Evolutionary conservation across 306 rosid genomes (phyloP).

Genomic region (Crotalaria pallida): DNA sequence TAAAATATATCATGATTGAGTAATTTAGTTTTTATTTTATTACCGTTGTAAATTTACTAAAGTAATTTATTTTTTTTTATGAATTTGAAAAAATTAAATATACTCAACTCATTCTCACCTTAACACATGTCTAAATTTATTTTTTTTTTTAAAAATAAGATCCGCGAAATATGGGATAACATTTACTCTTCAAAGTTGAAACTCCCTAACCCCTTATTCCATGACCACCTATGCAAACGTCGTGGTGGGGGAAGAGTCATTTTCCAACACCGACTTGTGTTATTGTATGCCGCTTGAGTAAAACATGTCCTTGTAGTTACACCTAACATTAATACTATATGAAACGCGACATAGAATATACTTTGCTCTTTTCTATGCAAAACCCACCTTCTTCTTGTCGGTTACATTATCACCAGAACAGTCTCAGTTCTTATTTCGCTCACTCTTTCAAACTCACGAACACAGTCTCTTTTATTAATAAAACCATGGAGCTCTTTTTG

Average conservation of each 20-base stretch:
- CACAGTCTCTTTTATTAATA: not conserved
- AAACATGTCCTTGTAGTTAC: slow-evolving; percentile 35
- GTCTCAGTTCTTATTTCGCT: not conserved
- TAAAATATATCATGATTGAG: too few relatives aligned
- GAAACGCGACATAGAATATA: slow-evolving; percentile 35
- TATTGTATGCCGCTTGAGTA: slow-evolving; percentile 6
- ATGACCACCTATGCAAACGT: not conserved
- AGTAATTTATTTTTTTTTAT: too few relatives aligned
- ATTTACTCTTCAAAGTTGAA: too few relatives aligned
- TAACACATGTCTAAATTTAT: too few relatives aligned
- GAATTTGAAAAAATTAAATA: too few relatives aligned
- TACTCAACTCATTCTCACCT: too few relatives aligned
- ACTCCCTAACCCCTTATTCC: not conserved
- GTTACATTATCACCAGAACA: slow-evolving; percentile 10
- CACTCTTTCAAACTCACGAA: not conserved
- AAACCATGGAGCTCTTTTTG: slow-evolving; percentile 47
- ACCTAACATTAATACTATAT: not conserved
- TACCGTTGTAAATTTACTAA: not conserved
- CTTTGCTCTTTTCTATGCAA: slow-evolving; percentile 47
- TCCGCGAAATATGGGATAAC: too few relatives aligned
- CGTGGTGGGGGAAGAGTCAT: slow-evolving; percentile 30
- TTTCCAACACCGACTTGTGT: slow-evolving; percentile 30
- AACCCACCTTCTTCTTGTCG: slow-evolving; percentile 20
- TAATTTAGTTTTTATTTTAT: too few relatives aligned
- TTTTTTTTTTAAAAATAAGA: too few relatives aligned